These are phyloP conservation scores for Ceratocystis harringtonii DNA, from an alignment of 2,329 filamentous ascomycete genomes.

Conservation along the genomic window DNA sequence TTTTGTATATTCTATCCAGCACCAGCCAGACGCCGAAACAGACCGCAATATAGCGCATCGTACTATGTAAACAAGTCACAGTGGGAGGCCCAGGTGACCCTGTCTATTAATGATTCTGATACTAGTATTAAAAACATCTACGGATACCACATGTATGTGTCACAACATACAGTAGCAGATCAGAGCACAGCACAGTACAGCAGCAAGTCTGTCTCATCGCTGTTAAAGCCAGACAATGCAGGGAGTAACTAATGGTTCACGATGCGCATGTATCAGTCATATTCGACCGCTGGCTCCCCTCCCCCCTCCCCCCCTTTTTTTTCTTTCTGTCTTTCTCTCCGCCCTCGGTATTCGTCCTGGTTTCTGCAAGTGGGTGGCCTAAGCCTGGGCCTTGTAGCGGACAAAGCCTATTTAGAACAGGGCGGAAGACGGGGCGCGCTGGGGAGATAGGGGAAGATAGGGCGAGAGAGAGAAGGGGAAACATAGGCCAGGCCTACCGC, in stretches of 20 bases:
- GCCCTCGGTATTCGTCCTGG: not conserved
- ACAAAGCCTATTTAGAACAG: not conserved
- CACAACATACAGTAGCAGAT: not conserved
- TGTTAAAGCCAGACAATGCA: not conserved
- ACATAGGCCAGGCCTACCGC: not conserved
- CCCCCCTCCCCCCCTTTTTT: not conserved
- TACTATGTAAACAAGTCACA: not conserved
- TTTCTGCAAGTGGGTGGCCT: not conserved
- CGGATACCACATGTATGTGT: not conserved
- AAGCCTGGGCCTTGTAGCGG: not conserved
- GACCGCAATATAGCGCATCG: not conserved
- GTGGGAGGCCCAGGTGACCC: not conserved
- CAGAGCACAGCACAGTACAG: not conserved
- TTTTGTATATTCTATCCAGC: not conserved
- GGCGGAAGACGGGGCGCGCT: not conserved
- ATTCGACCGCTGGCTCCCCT: not conserved
- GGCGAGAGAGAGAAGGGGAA: not conserved
- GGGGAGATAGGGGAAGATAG: not conserved
- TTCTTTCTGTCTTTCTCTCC: not conserved
- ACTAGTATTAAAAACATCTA: not conserved
- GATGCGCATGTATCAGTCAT: not conserved
- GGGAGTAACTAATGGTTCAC: not conserved
- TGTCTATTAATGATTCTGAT: not conserved
- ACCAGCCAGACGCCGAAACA: not conserved
- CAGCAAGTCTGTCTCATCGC: not conserved